Evolutionary conservation across 805 yeast genomes (phyloP), one percentile per base, ranked within the genome.

Genomic region (Myxozyma sirexii): DNA sequence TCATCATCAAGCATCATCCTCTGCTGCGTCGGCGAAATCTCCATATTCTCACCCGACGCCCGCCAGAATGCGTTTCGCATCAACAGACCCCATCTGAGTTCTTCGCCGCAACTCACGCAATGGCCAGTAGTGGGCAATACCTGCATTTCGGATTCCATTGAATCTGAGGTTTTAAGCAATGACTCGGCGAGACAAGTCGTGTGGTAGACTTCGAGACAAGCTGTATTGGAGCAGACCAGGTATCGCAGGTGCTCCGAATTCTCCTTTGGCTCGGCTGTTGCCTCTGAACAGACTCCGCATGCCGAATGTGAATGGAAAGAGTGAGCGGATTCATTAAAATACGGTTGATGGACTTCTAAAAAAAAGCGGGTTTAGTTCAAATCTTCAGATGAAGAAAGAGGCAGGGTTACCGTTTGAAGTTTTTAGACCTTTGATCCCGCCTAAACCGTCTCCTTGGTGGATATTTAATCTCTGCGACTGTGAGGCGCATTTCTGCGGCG

Each of bases 41-140:
- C 57, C 21, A 13, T 23, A 13, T 8, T 45, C 26, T 46, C 37
- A 12, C 45, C 52, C 2, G 47, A 24, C 8, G 53, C 56, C 21
- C 68, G 46, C 65, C 68, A 61, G 21, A 38, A 56, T 21, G 66
- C 49, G 48, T 66, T 67, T 4, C 68, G 57, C 51, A 65, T 57
- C 19, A 66, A 37, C n/a, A 56, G 37, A 4, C 56, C 63, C 68
- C 68, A 66, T 15, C 35, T 10, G 15, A 63, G 51, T 13, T 38
- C 37, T 12, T 46, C 45, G 21, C 46, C 39, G 46, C 68, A 66
- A n/a, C 53, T 31, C 31, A 47, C 43, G 41, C 68, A 66, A 12
- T 46, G 23, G 3, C 68, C 68, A 10, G 31, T 31, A 6, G 62
- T 60, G 7, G 68, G 68, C 10, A 66, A n/a, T 8, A 62, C 62